phyloP scores from a whole-genome alignment of 108 stramenopile genomes.

The Nitzschia palea region DNA sequence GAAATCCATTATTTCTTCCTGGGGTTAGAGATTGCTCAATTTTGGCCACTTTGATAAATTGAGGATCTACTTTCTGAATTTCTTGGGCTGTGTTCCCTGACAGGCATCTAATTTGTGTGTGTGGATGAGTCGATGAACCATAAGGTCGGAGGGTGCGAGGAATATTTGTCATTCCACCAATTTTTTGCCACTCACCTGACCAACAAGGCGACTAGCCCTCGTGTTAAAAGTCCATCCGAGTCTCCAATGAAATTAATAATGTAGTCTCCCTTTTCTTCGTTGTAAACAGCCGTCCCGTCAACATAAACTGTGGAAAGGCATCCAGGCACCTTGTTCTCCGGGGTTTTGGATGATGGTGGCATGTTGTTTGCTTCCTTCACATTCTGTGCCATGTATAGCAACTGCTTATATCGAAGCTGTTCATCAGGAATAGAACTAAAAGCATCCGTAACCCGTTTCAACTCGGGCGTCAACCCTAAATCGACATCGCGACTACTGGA shows the following conservation, averaged over 20 bases:
- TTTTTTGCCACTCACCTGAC: conserved; percentile 58
- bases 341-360: conserved; percentile 47
- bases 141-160: neutral
- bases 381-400: conserved; percentile 89
- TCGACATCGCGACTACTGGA: conserved; percentile 13
- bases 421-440: conserved; percentile 85
- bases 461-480: conserved; percentile 74
- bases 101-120: conserved; percentile 39
- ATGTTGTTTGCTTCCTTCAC: conserved; percentile 54
- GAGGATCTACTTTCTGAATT: conserved; percentile 80
- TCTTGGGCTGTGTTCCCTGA: conserved; percentile 72
- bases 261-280: conserved; percentile 37
- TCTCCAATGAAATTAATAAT: conserved; percentile 87
- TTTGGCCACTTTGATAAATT: conserved; percentile 86
- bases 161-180: neutral
- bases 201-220: conserved; percentile 92
- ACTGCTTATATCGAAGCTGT: conserved; percentile 92
- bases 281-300: conserved; percentile 50
- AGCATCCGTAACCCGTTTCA: conserved; percentile 72
- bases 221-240: conserved; percentile 94
- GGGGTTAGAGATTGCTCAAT: conserved; percentile 90
- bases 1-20: conserved; percentile 97
- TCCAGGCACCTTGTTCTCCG: conserved; percentile 91
- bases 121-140: neutral
- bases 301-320: conserved; percentile 89